Evolutionary conservation across 2,329 filamentous ascomycete genomes (phyloP), one percentile per base, ranked within the genome.

Genomic region (Colletotrichum tofieldiae): DNA sequence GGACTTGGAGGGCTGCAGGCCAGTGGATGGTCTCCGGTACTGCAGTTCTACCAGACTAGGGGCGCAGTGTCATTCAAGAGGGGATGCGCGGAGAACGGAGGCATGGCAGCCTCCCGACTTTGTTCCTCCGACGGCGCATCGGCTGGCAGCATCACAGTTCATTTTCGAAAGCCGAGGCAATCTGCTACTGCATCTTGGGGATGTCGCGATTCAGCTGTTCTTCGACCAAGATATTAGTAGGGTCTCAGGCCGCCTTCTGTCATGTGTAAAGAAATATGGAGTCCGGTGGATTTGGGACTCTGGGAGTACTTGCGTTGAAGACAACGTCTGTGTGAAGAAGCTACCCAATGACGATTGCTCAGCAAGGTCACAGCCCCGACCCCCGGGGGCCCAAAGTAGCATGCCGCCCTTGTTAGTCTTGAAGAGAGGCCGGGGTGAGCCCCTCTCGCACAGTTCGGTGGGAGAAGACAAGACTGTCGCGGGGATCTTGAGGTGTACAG

Each of bases 1-100:
- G 32, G n/a, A 78, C 67, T 75, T 76, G 54, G 75, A 80, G 51
- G 78, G 70, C 77, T 79, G 16, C 72, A 65, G 45, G 41, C 43
- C 77, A 78, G 35, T 63, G 39, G 29, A 32, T 32, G 29, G 29
- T 6, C 29, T 32, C 6, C 3, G 29, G 3, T 32, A 32, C 29
- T 32, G 29, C 29, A 32, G 29, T 51, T 60, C 32, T 55, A 29
- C 52, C 32, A 37, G 32, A 16, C 41, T 23, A 23, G 52, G 14
- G n/a, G 51, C 43, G 55, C 55, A 43, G 41, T 16, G 35, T 51
- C 55, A 49, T 63, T 45, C n/a, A 43, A 35, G 39, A 43, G 9
- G 51, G 47, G n/a, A 12, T 14, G 37, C n/a, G n/a, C 37, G 18
- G 12, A 58, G 45, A 14, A 35, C 29, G 37, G 54, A 41, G 23